Base-by-base conservation (phyloP, 2,329 filamentous ascomycete species). In the Verruconis gallopava region DNA sequence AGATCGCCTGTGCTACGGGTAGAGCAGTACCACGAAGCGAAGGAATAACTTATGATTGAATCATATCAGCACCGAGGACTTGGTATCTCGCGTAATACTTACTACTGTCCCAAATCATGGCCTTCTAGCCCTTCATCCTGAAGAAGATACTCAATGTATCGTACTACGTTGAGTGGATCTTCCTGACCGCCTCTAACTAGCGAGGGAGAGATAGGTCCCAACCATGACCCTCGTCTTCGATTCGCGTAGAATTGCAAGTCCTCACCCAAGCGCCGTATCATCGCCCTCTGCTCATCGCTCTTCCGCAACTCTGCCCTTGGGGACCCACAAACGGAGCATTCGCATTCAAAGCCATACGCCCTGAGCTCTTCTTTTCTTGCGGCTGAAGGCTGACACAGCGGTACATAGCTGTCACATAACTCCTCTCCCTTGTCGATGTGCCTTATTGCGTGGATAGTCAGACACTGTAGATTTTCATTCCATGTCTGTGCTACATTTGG, bases 261-360 rank as follows among this genome's bases (percentile, higher is more conserved):
- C 21, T 46, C 21, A 4, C 45, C 36, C 2, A 48, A 37, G 6
- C 51, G 42, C 12, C 44, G 50, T 46, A 42, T 42, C 20, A 15
- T 22, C 11, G 14, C 25, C 32, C 40, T 42, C 28, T 25, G 30
- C 14, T 35, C 30, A 5, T 42, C 40, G n/a, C 40, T 42, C 21
- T 17, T 42, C 12, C 21, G 30, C 33, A 17, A 21, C 3, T 35
- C 30, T 12, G 30, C 17, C 13, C 15, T 3, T 30, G n/a, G 25
- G 3, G 18, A 18, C 5, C 30, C 30, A 36, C 56, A 59, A 21
- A 58, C 45, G 2, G 51, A 36, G 43, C 56, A 59, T 4, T 43
- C 47, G 43, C 56, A 59, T 13, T 30, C 51, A 48, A 59, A 59
- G 21, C 50, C 51, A 46, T 53, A 55, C 28, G 53, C 40, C 13